Percentiles rank a stretch among this genome's conserved stretches.
phyloP scores from a whole-genome alignment of 306 rosid species.

The Clitoria ternatea region DNA sequence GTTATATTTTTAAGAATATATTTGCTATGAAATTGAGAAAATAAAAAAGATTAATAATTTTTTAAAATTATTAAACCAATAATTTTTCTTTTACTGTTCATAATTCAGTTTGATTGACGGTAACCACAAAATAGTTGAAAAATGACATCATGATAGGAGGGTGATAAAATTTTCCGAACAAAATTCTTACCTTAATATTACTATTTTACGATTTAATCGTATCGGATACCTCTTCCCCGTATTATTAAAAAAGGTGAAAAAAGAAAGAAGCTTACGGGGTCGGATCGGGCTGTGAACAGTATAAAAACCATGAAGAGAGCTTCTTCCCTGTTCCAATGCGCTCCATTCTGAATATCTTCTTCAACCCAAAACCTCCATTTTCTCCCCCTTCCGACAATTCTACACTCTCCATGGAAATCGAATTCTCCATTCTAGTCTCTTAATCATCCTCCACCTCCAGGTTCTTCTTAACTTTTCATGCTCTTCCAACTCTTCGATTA shows the following conservation, averaged over 20 bases:
- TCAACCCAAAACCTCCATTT: constrained; percentile 18
- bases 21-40: too few species aligned
- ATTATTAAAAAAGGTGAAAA: not conserved
- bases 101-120: too few species aligned
- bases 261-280: not conserved
- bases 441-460: constrained; percentile 27
- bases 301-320: not conserved
- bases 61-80: too few species aligned
- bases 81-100: too few species aligned
- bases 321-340: not conserved
- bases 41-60: too few species aligned
- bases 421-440: not conserved
- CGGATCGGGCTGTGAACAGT: constrained; percentile 14
- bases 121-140: too few species aligned
- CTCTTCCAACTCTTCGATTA: not conserved
- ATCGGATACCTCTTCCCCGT: too few species aligned
- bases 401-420: not conserved
- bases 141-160: too few species aligned
- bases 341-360: constrained; percentile 9
- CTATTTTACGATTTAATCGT: too few species aligned
- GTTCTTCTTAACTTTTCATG: constrained; percentile 14
- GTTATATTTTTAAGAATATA: too few species aligned
- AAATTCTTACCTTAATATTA: too few species aligned
- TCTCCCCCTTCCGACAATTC: constrained; percentile 9
- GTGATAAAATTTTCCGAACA: too few species aligned